Base-by-base conservation (phyloP, 192 early-diverging fungal species). In the Backusella luteola region DNA sequence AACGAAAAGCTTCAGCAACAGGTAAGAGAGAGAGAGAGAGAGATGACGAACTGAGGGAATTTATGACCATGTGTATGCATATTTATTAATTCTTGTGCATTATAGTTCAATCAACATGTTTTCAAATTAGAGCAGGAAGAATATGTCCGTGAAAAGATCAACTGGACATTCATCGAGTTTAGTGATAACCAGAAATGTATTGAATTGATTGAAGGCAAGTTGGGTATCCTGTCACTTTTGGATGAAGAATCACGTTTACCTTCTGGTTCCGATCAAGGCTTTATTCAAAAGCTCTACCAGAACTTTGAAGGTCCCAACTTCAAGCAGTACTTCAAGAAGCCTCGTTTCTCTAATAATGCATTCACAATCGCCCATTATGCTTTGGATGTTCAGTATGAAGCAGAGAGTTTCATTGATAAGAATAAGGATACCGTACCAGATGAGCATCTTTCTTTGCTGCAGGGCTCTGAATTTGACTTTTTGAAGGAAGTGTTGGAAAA, bases 71-170 rank as follows among this genome's bases (percentile, higher is more conserved):
- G 6, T 34, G 42, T 59, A 38, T 44, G 3, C 35, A 34, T 49
- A 49, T 32, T 32, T 49, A n/a, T 49, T 49, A 49, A 49, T 32
- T 32, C 46, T n/a, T 49, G 19, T 49, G 19, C 17, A n/a, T 49
- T 41, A 34, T 74, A 97, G 84, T 99, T 99, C 83, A 99, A 97
- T 85, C 92, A 93, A 70, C 98, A 98, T 81, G 96, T 98, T 11
- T 99, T 99, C 88, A 97, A 98, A 88, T 89, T 98, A 38, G 96
- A 98, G 81, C 98, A 99, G 85, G 96, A 99, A 80, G 97, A 98
- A 85, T 99, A 99, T 77, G 89, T 96, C 70, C 92, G 93, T 38
- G 98, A 99, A 80, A 87, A 97, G 84, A 95, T 99, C 81, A 90
- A 94, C 79, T 99, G 98, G 98, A 96, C 94, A 34, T 97, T 97